Percentiles rank a stretch among this genome's conserved stretches.
Evolutionary conservation across 202 grass and related monocot species (phyloP).

Genomic region (Cymbopogon flexuosus): DNA sequence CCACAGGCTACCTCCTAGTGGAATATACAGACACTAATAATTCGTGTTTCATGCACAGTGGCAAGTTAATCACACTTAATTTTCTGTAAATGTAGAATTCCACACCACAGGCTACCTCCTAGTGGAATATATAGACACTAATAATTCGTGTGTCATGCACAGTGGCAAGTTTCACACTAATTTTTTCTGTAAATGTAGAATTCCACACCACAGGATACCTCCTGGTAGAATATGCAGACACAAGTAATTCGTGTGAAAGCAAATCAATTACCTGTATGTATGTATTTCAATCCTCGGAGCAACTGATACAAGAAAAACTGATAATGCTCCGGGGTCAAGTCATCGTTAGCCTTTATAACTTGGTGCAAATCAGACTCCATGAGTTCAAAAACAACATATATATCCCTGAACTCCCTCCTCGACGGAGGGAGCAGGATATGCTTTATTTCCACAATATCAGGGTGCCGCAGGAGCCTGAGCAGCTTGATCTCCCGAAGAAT

Average conservation of each 20-base stretch:
- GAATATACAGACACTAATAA: no score
- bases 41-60: no score
- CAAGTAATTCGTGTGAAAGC: constrained; percentile 25
- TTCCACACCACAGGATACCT: background rate
- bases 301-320: constrained; percentile 88
- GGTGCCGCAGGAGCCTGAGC: constrained; percentile 73
- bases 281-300: constrained; percentile 83
- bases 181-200: background rate
- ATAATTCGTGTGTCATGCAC: background rate
- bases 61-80: no score
- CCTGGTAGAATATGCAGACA: background rate
- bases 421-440: constrained; percentile 83
- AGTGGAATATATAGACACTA: background rate
- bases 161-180: no score
- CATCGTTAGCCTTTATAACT: constrained; percentile 93
- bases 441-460: constrained; percentile 85
- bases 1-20: no score
- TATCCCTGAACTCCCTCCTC: constrained; percentile 81
- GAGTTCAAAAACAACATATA: constrained; percentile 90
- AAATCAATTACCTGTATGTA: constrained; percentile 81
- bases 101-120: background rate
- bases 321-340: constrained; percentile 79
- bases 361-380: constrained; percentile 95
- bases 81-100: background rate
- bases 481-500: constrained; percentile 91